Evolutionary conservation across 257 asterid species (phyloP).

Genomic region (Misopates orontium): DNA sequence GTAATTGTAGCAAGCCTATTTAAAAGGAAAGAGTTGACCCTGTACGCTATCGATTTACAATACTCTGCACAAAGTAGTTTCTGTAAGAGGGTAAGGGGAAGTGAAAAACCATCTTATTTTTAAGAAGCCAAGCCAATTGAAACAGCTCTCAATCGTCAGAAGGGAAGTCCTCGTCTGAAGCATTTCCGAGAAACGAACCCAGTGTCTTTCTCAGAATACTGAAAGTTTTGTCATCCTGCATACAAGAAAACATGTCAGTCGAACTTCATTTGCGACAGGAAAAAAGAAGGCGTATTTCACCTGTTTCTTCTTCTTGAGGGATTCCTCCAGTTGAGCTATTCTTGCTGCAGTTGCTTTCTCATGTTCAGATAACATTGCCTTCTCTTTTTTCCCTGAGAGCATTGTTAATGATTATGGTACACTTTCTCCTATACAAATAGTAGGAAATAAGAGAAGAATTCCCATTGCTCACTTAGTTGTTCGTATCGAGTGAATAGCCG

Average conservation of each 20-base stretch:
- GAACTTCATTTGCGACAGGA: constrained; percentile 17
- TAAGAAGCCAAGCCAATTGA: neutral
- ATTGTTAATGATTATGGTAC: constrained; percentile 11
- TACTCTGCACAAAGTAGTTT: neutral
- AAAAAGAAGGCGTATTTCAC: constrained; percentile 35
- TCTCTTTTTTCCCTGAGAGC: constrained; percentile 86
- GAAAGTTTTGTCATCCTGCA: constrained; percentile 89
- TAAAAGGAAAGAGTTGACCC: neutral
- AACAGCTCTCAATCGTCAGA: constrained; percentile 47
- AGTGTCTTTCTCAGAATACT: constrained; percentile 78
- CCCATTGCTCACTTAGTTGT: constrained; percentile 67
- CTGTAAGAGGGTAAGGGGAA: constrained; percentile 2
- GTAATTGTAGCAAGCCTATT: constrained; percentile 6
- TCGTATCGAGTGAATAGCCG: constrained; percentile 64
- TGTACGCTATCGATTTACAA: constrained; percentile 8
- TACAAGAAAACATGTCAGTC: constrained; percentile 16
- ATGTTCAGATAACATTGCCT: constrained; percentile 63
- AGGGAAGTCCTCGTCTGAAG: constrained; percentile 94
- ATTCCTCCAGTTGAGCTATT: constrained; percentile 81
- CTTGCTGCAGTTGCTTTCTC: constrained; percentile 66
- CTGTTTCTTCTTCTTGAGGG: constrained; percentile 92
- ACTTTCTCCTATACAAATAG: constrained; percentile 7
- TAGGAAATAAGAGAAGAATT: constrained; percentile 16
- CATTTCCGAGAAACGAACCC: constrained; percentile 86
- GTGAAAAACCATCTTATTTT: constrained; percentile 1